phyloP scores from a whole-genome alignment of 108 stramenopile genomes.

The Bacterosira constricta region DNA sequence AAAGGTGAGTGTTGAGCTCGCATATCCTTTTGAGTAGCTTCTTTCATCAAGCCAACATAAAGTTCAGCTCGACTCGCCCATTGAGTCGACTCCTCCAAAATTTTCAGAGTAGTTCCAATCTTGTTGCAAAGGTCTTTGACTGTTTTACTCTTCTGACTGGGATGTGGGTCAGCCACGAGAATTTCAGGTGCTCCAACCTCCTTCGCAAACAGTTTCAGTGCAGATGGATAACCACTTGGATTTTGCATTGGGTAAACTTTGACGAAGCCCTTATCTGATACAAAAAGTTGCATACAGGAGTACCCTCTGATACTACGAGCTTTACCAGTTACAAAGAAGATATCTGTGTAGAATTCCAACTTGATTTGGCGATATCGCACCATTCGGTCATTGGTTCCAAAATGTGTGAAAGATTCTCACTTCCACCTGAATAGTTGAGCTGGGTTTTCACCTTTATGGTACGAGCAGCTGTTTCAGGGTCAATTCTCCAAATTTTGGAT shows the following conservation, averaged over 20 bases:
- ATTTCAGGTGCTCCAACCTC: slow-evolving; percentile 37
- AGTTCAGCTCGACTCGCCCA: slow-evolving; percentile 35
- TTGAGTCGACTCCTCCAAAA: slow-evolving; percentile 15
- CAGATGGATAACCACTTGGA: slow-evolving; percentile 9
- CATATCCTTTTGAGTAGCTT: slow-evolving; percentile 27
- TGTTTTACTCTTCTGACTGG: slow-evolving; percentile 3
- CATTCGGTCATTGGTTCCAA: no score
- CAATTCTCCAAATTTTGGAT: slow-evolving; percentile 41
- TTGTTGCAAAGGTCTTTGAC: background rate
- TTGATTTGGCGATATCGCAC: no score
- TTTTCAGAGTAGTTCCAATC: slow-evolving; percentile 19
- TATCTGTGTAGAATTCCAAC: slow-evolving; percentile 24
- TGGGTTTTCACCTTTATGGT: slow-evolving; percentile 27
- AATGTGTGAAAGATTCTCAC: no score
- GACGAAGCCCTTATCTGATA: slow-evolving; percentile 22
- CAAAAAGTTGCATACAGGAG: slow-evolving; percentile 18
- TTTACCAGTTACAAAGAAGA: slow-evolving; percentile 22
- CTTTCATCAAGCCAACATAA: slow-evolving; percentile 29
- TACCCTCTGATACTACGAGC: slow-evolving; percentile 6
- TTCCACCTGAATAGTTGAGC: slow-evolving; percentile 2
- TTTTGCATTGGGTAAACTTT: slow-evolving; percentile 16
- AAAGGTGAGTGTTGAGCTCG: no score
- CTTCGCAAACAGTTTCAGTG: slow-evolving; percentile 26
- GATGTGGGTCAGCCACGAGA: slow-evolving; percentile 6
- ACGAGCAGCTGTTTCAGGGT: background rate